Evolutionary conservation across 768 basidiomycete species (phyloP).

Genomic region (Termitomyces heimii): DNA sequence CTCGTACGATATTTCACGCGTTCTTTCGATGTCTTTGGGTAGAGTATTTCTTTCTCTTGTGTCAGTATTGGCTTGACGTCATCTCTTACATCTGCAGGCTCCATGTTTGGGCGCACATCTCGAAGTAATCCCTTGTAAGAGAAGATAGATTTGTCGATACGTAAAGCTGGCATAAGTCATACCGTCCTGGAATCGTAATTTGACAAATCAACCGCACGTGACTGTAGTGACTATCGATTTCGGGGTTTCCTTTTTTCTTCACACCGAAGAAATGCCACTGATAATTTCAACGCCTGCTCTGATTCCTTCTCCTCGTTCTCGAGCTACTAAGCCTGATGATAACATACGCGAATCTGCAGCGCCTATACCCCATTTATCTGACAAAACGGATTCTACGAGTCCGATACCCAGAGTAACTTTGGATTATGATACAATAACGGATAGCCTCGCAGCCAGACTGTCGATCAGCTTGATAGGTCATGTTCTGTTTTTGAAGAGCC

Average conservation of each 20-base stretch:
- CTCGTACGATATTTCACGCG: constrained; percentile 25
- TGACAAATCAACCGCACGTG: background rate
- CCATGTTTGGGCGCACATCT: background rate
- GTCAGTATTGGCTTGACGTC: background rate
- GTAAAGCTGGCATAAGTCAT: constrained; percentile 13
- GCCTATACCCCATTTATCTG: background rate
- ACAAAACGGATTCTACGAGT: background rate
- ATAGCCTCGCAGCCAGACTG: constrained; percentile 57
- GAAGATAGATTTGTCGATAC: constrained; percentile 11
- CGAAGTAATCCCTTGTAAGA: constrained; percentile 6
- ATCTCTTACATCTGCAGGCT: background rate
- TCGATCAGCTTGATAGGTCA: constrained; percentile 61
- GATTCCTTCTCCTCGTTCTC: background rate
- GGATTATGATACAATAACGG: constrained; percentile 46
- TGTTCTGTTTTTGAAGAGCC: constrained; percentile 71
- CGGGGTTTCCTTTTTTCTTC: background rate
- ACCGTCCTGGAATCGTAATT: background rate
- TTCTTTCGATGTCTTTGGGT: constrained; percentile 20
- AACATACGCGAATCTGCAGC: background rate
- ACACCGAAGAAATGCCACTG: background rate
- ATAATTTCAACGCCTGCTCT: background rate
- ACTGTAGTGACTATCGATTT: no score
- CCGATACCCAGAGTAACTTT: constrained; percentile 34
- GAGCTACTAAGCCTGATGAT: background rate
- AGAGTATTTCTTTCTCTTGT: constrained; percentile 9